Evolutionary conservation across 108 stramenopile species (phyloP), one percentile per base, ranked within the genome.

Genomic region (Skeletonema marinoi): DNA sequence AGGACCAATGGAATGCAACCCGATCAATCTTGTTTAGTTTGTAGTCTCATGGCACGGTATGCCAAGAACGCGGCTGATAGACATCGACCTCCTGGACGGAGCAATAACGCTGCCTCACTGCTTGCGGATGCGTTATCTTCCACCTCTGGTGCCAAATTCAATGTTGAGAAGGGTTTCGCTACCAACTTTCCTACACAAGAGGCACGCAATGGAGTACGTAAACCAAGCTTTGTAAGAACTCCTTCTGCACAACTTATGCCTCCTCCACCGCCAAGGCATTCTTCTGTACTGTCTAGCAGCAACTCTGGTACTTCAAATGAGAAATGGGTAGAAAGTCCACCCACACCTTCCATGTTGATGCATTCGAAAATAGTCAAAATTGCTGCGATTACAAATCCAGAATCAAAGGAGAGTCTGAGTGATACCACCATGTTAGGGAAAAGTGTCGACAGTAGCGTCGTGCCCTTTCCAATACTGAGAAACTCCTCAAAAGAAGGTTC

Each of bases 11-110:
- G 31, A 8, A 59, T n/a, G 11, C 70, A 50, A 14, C 30, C 66
- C 17, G 71, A 73, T 17, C 81, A 78, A 29, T 65, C 51, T 60
- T 83, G 82, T 56, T 44, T 83, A 36, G 78, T 83, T 1, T 83
- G 82, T 54, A 77, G 78, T 21, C 68, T 83, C 16, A 75, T 80
- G 74, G 82, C 82, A 48, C 66, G 82, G 10, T 41, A 79, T 65
- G 82, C 78, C 35, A 83, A 70, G 31, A 70, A 50, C 12, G 14
- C 66, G 60, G 58, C 73, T 41, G 72, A 78, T 38, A 65, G 65
- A 9, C 50, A 64, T 71, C 36, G 54, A 32, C 9, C 31, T 62
- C 7, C 9, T 29, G 54, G 54, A 56, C 54, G 54, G 30, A 42
- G 12, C 17, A 42, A 51, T 30, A 73, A 60, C 17, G n/a, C 32